Base-by-base conservation (phyloP, 179 eudicot species). In the Beta macrorhiza region DNA sequence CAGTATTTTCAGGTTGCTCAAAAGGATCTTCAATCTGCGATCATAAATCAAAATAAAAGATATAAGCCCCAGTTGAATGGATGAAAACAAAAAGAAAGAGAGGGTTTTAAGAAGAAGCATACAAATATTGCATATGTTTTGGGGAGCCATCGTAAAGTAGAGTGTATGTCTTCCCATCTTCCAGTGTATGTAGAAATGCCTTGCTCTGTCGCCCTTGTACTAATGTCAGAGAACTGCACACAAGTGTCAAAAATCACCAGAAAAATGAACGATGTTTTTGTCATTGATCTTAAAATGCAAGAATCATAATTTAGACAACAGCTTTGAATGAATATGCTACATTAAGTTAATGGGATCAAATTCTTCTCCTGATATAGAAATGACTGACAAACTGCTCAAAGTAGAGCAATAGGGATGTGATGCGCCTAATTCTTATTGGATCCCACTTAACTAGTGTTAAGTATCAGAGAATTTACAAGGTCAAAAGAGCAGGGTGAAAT, bases 11-110 rank as follows among this genome's bases (percentile, higher is more conserved):
- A 52, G 98, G 95, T 83, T 91, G 98, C 87, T 95, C 98, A 79
- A 93, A 93, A 73, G 98, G 98, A 87, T 95, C 98, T 88, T 95
- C 98, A 71, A 93, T 89, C 98, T 94, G 75, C 52, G 57, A 81
- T 75, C 49, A 79, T 19, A 58, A 55, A 67, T 45, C 55, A 77
- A 29, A 56, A 78, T 47, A 82, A 79, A 32, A 67, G 37, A 72
- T 7, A 8, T 74, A 67, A 80, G 42, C 42, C 53, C 63, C 11
- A 22, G 4, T 4, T 44, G 16, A 13, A 17, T 15, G 53, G 29
- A 72, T 58, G 68, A 57, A 55, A 51, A 29, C 12, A 74, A 57
- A 81, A 80, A 62, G 79, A 81, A 82, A 37, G 2, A 37, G 78
- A 3, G 69, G 75, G 16, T 58, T 49, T 49, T 20, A 67, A 79